Evolutionary conservation across 441 rosid genomes (phyloP).

Genomic region (Pelargonium fulgidum): DNA sequence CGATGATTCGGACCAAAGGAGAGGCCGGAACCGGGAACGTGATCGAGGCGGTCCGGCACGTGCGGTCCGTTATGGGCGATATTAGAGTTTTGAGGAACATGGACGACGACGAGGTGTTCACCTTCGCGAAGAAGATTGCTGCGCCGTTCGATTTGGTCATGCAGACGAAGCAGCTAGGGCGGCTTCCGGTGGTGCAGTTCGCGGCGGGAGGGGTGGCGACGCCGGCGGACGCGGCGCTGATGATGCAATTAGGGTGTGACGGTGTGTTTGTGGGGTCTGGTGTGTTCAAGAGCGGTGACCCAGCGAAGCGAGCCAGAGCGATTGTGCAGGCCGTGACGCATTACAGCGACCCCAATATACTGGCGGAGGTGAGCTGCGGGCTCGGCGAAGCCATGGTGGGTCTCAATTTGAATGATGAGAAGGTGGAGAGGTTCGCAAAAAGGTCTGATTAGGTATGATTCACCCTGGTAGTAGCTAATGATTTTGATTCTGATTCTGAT

Average conservation of each 20-base stretch:
- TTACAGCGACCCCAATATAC: constrained; percentile 65
- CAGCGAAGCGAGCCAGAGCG: constrained; percentile 47
- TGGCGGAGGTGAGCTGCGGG: constrained; percentile 59
- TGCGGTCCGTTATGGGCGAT: constrained; percentile 65
- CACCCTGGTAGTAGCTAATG: too few species aligned
- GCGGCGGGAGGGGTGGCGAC: constrained; percentile 79
- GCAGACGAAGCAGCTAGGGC: constrained; percentile 85
- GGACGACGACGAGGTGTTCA: constrained; percentile 88
- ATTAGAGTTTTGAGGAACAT: constrained; percentile 61
- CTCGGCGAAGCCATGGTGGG: constrained; percentile 45
- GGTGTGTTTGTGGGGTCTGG: constrained; percentile 70
- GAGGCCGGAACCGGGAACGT: constrained; percentile 41
- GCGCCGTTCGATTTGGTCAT: constrained; percentile 77
- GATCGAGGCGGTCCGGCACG: constrained; percentile 49
- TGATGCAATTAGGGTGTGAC: constrained; percentile 89
- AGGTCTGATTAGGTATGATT: neutral
- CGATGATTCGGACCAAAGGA: constrained; percentile 74
- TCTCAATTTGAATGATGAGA: constrained; percentile 39
- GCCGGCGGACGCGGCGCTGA: constrained; percentile 79
- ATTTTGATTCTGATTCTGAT: too few species aligned
- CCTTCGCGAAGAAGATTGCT: constrained; percentile 55
- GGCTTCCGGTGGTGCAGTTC: constrained; percentile 68
- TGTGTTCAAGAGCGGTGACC: constrained; percentile 53
- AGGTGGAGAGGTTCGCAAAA: constrained; percentile 33
- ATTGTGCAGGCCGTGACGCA: constrained; percentile 76